Evolutionary conservation across 2,329 filamentous ascomycete genomes (phyloP).

Genomic region (Talaromyces rugulosus): DNA sequence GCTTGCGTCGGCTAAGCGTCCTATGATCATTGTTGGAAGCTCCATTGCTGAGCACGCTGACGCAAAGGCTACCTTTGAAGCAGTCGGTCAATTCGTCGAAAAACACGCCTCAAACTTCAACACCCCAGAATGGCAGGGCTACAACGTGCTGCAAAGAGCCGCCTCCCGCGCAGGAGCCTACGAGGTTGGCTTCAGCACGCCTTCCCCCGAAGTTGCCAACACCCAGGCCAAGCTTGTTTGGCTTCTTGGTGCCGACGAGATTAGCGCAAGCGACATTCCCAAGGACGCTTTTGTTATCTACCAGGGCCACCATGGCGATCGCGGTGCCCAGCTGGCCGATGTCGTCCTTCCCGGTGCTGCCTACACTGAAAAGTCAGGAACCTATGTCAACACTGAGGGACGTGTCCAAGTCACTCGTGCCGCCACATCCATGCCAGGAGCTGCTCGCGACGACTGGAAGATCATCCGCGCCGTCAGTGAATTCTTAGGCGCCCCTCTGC

Average conservation of each 20-base stretch:
- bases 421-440: conserved; percentile 83
- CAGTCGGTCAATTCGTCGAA: conserved; percentile 83
- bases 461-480: conserved; percentile 91
- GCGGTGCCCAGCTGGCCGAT: conserved; percentile 86
- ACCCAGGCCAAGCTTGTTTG: conserved; percentile 93
- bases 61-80: conserved; percentile 89
- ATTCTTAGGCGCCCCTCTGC: conserved; percentile 79
- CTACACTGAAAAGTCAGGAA: conserved; percentile 94
- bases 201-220: conserved; percentile 73
- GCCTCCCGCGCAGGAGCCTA: conserved; percentile 91
- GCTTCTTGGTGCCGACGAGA: conserved; percentile 93
- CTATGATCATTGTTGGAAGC: conserved; percentile 95
- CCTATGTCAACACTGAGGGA: conserved; percentile 97
- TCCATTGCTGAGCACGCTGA: conserved; percentile 87
- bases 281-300: conserved; percentile 96
- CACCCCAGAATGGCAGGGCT: conserved; percentile 92
- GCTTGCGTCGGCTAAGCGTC: conserved; percentile 77
- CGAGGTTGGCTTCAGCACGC: conserved; percentile 89
- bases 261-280: conserved; percentile 78
- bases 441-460: conserved; percentile 96
- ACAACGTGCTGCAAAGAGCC: conserved; percentile 91
- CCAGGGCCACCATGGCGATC: conserved; percentile 96
- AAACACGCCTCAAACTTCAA: conserved; percentile 87
- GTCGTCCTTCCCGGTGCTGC: conserved; percentile 89
- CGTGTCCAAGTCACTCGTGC: conserved; percentile 90